A percentile compares a stretch with the other conserved stretches of the same genome.
Evolutionary conservation across 306 rosid genomes (phyloP).

Genomic region (Elaeagnus macrophylla): DNA sequence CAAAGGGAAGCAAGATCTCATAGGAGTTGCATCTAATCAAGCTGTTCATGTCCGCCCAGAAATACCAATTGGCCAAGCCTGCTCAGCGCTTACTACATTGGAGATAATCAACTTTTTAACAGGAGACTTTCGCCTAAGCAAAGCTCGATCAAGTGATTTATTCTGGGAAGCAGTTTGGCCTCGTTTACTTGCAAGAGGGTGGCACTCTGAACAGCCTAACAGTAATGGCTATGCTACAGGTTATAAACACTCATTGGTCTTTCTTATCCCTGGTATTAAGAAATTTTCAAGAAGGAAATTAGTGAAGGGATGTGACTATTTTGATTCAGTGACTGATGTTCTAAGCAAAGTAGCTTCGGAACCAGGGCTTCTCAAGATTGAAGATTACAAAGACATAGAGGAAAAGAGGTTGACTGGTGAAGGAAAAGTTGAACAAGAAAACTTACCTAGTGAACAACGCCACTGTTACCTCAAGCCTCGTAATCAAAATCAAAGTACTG

Average conservation of each 20-base stretch:
- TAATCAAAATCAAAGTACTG: slow-evolving; percentile 36
- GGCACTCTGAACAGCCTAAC: slow-evolving; percentile 94
- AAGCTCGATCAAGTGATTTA: slow-evolving; percentile 78
- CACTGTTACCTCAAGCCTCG: slow-evolving; percentile 80
- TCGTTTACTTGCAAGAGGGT: slow-evolving; percentile 86
- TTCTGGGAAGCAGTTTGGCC: slow-evolving; percentile 99
- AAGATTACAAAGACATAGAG: slow-evolving; percentile 33
- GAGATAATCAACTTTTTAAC: slow-evolving; percentile 74
- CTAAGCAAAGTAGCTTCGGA: slow-evolving; percentile 69
- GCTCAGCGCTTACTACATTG: slow-evolving; percentile 48
- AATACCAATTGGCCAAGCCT: slow-evolving; percentile 81
- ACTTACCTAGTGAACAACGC: slow-evolving; percentile 51
- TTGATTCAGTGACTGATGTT: slow-evolving; percentile 72
- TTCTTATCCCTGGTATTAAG: slow-evolving; percentile 76
- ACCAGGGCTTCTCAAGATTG: slow-evolving; percentile 74
- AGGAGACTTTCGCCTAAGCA: slow-evolving; percentile 79
- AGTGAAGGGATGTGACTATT: slow-evolving; percentile 68
- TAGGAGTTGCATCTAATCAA: slow-evolving; percentile 46
- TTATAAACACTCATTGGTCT: slow-evolving; percentile 58
- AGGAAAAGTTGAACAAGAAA: slow-evolving; percentile 34
- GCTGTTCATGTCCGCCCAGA: slow-evolving; percentile 48
- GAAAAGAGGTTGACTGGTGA: slow-evolving; percentile 44
- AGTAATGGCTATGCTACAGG: slow-evolving; percentile 33
- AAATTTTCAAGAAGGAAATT: slow-evolving; percentile 64
- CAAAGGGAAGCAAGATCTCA: slow-evolving; percentile 79